A percentile compares a stretch with the other conserved stretches of the same genome.
phyloP scores from a whole-genome alignment of 1,284 basidiomycete genomes.

The Spongiforma sp. region DNA sequence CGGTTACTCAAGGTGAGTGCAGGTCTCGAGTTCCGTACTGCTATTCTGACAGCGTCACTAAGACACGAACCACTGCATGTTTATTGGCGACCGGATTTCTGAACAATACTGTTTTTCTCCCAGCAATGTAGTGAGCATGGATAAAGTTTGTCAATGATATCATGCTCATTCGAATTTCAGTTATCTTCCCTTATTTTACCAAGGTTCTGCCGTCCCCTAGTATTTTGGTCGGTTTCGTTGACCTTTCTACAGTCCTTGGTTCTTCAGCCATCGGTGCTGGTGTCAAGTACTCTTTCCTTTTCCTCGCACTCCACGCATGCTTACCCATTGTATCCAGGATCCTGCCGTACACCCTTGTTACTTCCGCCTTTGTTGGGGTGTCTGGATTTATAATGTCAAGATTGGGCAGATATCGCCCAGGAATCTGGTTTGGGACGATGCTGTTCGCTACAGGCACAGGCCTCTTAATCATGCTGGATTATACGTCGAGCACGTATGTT shows the following conservation, averaged over 20 bases:
- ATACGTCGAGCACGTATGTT: conserved; percentile 51
- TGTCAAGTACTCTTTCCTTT: conserved; percentile 12
- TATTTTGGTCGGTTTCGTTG: neutral
- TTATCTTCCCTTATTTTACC: conserved; percentile 27
- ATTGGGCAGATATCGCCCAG: conserved; percentile 61
- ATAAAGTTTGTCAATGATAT: neutral
- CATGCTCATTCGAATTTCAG: conserved; percentile 10
- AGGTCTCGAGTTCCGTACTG: neutral
- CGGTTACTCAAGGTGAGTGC: conserved; percentile 70
- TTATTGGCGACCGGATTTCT: conserved; percentile 66
- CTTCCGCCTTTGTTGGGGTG: conserved; percentile 57
- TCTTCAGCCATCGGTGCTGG: conserved; percentile 19
- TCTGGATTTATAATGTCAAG: conserved; percentile 66
- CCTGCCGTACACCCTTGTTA: conserved; percentile 76
- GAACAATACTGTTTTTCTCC: conserved; percentile 71
- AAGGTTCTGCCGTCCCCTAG: conserved; percentile 16
- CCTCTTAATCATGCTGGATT: conserved; percentile 59
- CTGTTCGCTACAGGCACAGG: conserved; percentile 68
- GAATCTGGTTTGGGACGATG: conserved; percentile 65
- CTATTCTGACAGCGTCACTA: conserved; percentile 2
- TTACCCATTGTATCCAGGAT: conserved; percentile 48
- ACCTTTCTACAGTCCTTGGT: conserved; percentile 12
- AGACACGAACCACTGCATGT: conserved; percentile 76
- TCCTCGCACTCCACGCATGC: neutral
- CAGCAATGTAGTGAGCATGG: conserved; percentile 31